Percentiles rank a stretch among this genome's conserved stretches.
These are phyloP conservation scores for Phyllosticta capitalensis DNA, from an alignment of 2,329 filamentous ascomycete species.

Conservation along the genomic window DNA sequence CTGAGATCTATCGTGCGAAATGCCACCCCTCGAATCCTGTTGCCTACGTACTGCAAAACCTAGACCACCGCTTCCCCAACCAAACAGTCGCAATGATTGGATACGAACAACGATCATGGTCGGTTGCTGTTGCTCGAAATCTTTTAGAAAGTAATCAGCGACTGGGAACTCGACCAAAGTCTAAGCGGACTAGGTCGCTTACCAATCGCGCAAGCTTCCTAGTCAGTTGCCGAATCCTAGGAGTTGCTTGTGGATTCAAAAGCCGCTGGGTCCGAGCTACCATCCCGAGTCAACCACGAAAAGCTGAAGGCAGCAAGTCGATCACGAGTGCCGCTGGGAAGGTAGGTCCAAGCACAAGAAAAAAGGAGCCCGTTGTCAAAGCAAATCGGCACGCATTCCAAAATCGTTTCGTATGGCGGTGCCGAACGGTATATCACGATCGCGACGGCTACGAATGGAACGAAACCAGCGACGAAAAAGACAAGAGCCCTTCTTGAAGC, in stretches of 20 bases:
- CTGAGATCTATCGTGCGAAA: neutral
- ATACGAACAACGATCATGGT: neutral
- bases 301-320: neutral
- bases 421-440: neutral
- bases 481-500: neutral
- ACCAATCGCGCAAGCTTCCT: neutral
- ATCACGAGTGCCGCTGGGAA: neutral
- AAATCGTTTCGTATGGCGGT: neutral
- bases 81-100: neutral
- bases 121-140: neutral
- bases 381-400: neutral
- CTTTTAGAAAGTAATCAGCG: neutral
- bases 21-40: neutral
- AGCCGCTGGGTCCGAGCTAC: neutral
- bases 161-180: neutral
- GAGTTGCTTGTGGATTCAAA: neutral
- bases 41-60: neutral
- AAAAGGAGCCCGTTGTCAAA: neutral
- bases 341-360: neutral
- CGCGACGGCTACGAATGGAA: neutral
- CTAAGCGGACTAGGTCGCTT: neutral
- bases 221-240: neutral
- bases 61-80: neutral
- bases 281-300: neutral
- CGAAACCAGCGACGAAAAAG: neutral